A percentile compares a stretch with the other conserved stretches of the same genome.
Conservation (phyloP, 1,139 yeast species). For the Torulaspora globosa region DNA sequence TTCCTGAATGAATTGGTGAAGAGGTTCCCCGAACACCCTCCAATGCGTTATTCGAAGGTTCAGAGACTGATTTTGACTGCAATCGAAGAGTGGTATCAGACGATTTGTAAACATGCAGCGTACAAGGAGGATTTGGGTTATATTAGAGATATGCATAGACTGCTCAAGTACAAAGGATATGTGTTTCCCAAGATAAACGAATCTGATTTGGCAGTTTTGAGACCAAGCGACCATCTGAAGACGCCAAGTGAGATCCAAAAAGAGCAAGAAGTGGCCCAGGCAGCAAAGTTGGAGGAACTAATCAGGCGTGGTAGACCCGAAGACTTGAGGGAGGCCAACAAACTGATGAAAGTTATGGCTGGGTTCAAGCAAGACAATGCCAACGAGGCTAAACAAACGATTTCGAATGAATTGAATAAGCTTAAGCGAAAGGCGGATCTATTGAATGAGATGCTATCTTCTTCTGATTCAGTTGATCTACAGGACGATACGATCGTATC, state of each 20-base stretch:
- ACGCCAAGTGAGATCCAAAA: slow-evolving; percentile 85
- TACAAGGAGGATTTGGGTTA: slow-evolving; percentile 89
- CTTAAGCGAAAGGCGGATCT: slow-evolving; percentile 85
- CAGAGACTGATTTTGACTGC: slow-evolving; percentile 84
- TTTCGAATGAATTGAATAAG: slow-evolving; percentile 79
- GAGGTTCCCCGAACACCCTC: slow-evolving; percentile 93
- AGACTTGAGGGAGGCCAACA: slow-evolving; percentile 93
- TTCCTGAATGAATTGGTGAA: slow-evolving; percentile 89
- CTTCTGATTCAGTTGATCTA: slow-evolving; percentile 52
- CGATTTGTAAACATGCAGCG: slow-evolving; percentile 84
- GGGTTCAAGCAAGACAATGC: slow-evolving; percentile 83
- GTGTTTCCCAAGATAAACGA: slow-evolving; percentile 85
- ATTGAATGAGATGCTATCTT: slow-evolving; percentile 79
- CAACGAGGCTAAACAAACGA: slow-evolving; percentile 66
- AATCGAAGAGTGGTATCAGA: slow-evolving; percentile 96
- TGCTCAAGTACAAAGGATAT: slow-evolving; percentile 82
- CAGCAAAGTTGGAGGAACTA: slow-evolving; percentile 92
- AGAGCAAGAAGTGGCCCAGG: slow-evolving; percentile 89
- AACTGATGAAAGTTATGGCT: slow-evolving; percentile 95
- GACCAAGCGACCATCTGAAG: slow-evolving; percentile 85
- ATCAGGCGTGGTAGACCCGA: slow-evolving; percentile 94
- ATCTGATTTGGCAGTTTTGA: slow-evolving; percentile 90
- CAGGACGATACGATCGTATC: slow-evolving; percentile 73
- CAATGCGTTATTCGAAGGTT: slow-evolving; percentile 73
- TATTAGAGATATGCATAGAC: slow-evolving; percentile 92